Percentiles rank a stretch among this genome's conserved stretches.
Conservation (phyloP, 495 filamentous ascomycete genomes). For the Podospora tetraspora region DNA sequence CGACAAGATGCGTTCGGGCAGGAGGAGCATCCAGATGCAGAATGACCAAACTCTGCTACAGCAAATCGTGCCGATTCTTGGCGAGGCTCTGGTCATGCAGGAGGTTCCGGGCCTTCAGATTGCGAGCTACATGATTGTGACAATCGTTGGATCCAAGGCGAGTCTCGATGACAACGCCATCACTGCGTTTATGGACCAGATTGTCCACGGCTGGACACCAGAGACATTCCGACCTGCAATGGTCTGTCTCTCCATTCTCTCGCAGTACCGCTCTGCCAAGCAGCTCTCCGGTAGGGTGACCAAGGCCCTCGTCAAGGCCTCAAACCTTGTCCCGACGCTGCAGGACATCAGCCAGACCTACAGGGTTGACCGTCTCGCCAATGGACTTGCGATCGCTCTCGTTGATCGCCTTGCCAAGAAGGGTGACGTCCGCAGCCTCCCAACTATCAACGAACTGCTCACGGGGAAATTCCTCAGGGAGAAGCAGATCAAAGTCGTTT, state of each 20-base stretch:
- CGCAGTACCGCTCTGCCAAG: slow-evolving; percentile 64
- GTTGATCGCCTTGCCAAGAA: slow-evolving; percentile 59
- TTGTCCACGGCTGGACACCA: slow-evolving; percentile 65
- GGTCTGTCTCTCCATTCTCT: slow-evolving; percentile 71
- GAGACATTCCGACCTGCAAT: slow-evolving; percentile 70
- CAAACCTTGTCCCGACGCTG: slow-evolving; percentile 53
- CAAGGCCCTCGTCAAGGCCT: slow-evolving; percentile 61
- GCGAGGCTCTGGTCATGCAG: slow-evolving; percentile 67
- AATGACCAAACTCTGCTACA: slow-evolving; percentile 75
- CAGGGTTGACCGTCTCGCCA: slow-evolving; percentile 64
- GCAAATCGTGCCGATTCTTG: slow-evolving; percentile 67
- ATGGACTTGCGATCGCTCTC: slow-evolving; percentile 64
- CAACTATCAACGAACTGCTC: slow-evolving; percentile 56
- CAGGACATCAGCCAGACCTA: slow-evolving; percentile 58
- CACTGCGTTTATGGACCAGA: slow-evolving; percentile 76
- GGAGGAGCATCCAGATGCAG: slow-evolving; percentile 58
- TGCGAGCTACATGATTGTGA: slow-evolving; percentile 84
- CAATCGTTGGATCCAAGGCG: slow-evolving; percentile 76
- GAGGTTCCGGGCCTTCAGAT: slow-evolving; percentile 69
- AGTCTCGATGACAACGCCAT: slow-evolving; percentile 68
- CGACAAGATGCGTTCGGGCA: slow-evolving; percentile 65
- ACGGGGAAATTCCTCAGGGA: slow-evolving; percentile 56
- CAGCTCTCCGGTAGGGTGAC: slow-evolving; percentile 64
- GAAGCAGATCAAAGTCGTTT: slow-evolving; percentile 53
- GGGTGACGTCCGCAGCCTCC: slow-evolving; percentile 51